A percentile compares a stretch with the other conserved stretches of the same genome.
These are phyloP conservation scores for Lactarius deliciosus DNA, from an alignment of 768 basidiomycete genomes.

Conservation along the genomic window DNA sequence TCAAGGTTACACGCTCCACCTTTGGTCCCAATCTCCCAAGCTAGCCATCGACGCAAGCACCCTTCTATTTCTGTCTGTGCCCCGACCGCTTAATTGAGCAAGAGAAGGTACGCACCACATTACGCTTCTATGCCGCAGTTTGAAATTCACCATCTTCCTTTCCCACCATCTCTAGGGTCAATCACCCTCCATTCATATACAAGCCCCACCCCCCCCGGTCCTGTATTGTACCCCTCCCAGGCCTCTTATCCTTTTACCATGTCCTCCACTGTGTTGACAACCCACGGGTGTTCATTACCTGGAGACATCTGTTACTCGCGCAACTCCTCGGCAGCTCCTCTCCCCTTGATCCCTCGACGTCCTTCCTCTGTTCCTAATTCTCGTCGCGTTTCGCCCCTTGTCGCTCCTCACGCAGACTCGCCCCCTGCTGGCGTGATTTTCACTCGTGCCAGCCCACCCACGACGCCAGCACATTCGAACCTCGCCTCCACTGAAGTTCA, in stretches of 20 bases:
- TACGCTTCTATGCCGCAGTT: constrained; percentile 18
- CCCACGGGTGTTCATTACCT: constrained; percentile 28
- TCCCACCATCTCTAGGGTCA: constrained; percentile 22
- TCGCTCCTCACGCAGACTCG: constrained; percentile 16
- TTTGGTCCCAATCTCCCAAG: constrained; percentile 3
- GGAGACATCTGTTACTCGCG: constrained; percentile 34
- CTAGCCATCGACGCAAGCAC: not conserved
- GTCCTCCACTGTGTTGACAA: constrained; percentile 27
- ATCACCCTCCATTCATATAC: constrained; percentile 27
- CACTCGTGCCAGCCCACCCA: constrained; percentile 24
- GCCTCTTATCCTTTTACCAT: constrained; percentile 4
- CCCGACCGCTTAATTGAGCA: constrained; percentile 13
- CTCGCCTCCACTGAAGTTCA: constrained; percentile 25
- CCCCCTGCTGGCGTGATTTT: constrained; percentile 19
- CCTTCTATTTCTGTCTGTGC: constrained; percentile 16
- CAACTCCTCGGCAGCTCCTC: constrained; percentile 57
- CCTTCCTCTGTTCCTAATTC: constrained; percentile 34
- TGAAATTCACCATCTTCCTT: constrained; percentile 26
- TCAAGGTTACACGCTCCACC: constrained; percentile 10
- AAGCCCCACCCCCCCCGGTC: not conserved
- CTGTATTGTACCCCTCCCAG: constrained; percentile 4
- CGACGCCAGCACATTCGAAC: constrained; percentile 11
- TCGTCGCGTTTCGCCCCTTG: constrained; percentile 25
- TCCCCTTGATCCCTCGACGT: constrained; percentile 65
- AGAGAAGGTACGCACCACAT: constrained; percentile 21